A percentile compares a stretch with the other conserved stretches of the same genome.
Evolutionary conservation across 305 asterid genomes (phyloP).

Genomic region (Rubia peregrina): DNA sequence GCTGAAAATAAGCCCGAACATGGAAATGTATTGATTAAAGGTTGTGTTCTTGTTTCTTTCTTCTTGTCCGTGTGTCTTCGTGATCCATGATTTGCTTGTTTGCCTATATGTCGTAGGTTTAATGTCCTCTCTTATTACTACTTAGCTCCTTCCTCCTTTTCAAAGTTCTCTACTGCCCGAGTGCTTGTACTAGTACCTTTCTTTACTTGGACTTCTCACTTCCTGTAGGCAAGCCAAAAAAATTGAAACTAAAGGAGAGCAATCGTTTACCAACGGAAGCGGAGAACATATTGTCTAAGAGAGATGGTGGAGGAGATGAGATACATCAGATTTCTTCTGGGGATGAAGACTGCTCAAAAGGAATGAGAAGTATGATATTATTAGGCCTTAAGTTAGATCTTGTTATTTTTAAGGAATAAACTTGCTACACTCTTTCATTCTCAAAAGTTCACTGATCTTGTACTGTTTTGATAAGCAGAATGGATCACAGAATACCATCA

Average conservation of each 20-base stretch:
- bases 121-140: slow-evolving; percentile 12
- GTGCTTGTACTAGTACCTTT: not conserved
- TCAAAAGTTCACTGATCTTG: not conserved
- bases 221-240: slow-evolving; percentile 41
- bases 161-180: not conserved
- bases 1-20: slow-evolving; percentile 22
- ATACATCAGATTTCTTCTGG: slow-evolving; percentile 79
- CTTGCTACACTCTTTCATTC: not conserved
- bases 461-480: slow-evolving; percentile 40
- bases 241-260: slow-evolving; percentile 26
- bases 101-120: too few relatives aligned
- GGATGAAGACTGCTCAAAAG: slow-evolving; percentile 65
- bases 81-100: not conserved
- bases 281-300: slow-evolving; percentile 27
- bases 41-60: not conserved
- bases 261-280: slow-evolving; percentile 20
- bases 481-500: slow-evolving; percentile 68
- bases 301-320: slow-evolving; percentile 38
- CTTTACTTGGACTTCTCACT: not conserved
- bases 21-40: slow-evolving; percentile 27
- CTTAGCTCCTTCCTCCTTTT: not conserved
- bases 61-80: not conserved
- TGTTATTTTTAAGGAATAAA: not conserved
- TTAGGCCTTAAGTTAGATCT: not conserved
- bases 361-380: slow-evolving; percentile 73